phyloP scores from a whole-genome alignment of 768 basidiomycete genomes.

The Boletus rex-veris region DNA sequence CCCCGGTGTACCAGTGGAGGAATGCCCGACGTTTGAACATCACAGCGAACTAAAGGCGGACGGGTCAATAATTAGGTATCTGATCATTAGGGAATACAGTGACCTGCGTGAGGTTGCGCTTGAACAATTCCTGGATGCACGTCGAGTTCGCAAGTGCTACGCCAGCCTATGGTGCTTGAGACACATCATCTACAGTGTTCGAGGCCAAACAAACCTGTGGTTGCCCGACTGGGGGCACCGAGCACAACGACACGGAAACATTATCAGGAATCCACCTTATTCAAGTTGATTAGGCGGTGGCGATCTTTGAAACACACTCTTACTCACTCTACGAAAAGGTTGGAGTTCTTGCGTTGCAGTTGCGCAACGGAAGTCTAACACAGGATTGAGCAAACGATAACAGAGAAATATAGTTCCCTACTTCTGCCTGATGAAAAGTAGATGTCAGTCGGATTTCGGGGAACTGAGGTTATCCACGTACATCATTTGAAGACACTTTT shows the following conservation, averaged over 20 bases:
- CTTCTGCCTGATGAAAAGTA: conserved; percentile 44
- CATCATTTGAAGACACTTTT: conserved; percentile 75
- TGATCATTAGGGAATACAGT: conserved; percentile 8
- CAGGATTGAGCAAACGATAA: conserved; percentile 4
- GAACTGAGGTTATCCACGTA: conserved; percentile 34
- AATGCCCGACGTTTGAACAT: conserved; percentile 88
- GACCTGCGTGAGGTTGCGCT: conserved; percentile 63
- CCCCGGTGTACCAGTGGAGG: conserved; percentile 87
- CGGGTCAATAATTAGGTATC: conserved; percentile 1
- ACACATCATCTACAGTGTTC: background rate
- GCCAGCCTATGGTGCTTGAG: conserved; percentile 46
- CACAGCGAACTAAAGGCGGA: conserved; percentile 51
- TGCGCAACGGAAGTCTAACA: conserved; percentile 64
- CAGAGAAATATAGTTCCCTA: conserved; percentile 29
- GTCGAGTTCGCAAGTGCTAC: conserved; percentile 77
- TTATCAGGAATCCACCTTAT: conserved; percentile 87
- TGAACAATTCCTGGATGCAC: conserved; percentile 82
- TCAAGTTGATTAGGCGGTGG: conserved; percentile 1
- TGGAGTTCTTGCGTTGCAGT: conserved; percentile 71
- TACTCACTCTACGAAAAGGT: conserved; percentile 74
- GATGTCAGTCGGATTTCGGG: background rate
- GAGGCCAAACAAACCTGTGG: conserved; percentile 45
- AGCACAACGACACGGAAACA: conserved; percentile 78
- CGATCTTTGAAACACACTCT: background rate
- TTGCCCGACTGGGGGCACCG: conserved; percentile 80